Conservation (phyloP, 495 filamentous ascomycete species). For the Podospora pseudoanserina region DNA sequence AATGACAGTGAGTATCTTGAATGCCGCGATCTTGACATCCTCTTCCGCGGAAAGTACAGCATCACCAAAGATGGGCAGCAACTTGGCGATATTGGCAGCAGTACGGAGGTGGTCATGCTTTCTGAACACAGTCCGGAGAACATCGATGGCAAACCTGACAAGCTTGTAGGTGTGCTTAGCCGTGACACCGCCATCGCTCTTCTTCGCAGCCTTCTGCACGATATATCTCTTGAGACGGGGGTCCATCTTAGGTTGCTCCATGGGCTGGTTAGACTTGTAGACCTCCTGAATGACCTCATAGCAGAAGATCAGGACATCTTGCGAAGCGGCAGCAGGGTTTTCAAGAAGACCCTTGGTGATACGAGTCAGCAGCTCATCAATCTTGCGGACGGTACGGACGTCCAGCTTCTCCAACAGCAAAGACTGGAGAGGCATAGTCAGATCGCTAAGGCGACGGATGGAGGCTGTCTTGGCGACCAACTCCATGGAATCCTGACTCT, state of each 20-base stretch:
- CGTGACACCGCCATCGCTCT: constrained; percentile 60
- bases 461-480: constrained; percentile 78
- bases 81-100: constrained; percentile 71
- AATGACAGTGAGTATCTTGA: constrained; percentile 78
- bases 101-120: constrained; percentile 79
- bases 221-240: constrained; percentile 68
- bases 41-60: constrained; percentile 76
- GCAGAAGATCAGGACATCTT: constrained; percentile 83
- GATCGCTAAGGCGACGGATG: constrained; percentile 64
- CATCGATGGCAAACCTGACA: constrained; percentile 77
- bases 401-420: constrained; percentile 80
- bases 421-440: constrained; percentile 71
- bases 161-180: constrained; percentile 80
- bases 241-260: constrained; percentile 47
- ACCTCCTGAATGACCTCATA: constrained; percentile 88
- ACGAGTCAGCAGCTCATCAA: constrained; percentile 83
- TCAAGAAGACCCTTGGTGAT: constrained; percentile 77
- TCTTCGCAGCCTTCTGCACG: constrained; percentile 68
- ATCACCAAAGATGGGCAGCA: constrained; percentile 85
- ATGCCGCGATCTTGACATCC: constrained; percentile 80
- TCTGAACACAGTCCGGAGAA: constrained; percentile 73
- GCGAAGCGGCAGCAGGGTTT: constrained; percentile 70
- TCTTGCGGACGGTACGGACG: constrained; percentile 72
- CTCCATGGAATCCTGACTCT: constrained; percentile 97
- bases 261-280: constrained; percentile 56